Evolutionary conservation across 2,329 filamentous ascomycete species (phyloP), one percentile per base, ranked within the genome.

Genomic region (Tympanopsis confertula): DNA sequence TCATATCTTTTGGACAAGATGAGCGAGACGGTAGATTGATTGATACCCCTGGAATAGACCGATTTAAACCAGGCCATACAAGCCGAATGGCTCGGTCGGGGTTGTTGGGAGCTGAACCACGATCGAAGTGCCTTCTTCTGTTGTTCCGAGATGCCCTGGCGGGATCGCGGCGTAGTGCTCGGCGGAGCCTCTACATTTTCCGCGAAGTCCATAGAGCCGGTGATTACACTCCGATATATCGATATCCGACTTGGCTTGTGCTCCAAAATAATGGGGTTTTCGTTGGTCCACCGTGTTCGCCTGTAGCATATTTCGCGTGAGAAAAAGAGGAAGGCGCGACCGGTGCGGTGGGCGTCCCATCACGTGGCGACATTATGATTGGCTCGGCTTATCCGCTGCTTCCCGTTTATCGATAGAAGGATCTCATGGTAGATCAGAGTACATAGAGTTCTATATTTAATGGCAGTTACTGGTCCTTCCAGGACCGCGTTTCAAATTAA

Each of bases 211-310:
- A 26, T 7, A 26, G n/a, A 10, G 7, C 22, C 7, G 22, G 22
- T n/a, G 22, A 26, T 26, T n/a, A n/a, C n/a, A 26, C 7, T 26
- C 22, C 7, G n/a, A 26, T 10, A 26, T 26, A 26, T 26, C 22
- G 22, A 26, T 10, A 26, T 26, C n/a, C n/a, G 22, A 10, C 7
- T 26, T 7, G 22, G 7, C n/a, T 26, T 26, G 22, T 26, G n/a
- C n/a, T 7, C 7, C 7, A 26, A 26, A 26, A 26, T 26, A 26
- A 26, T 26, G 5, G 55, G 53, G 55, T 55, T 58, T 5, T 42
- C 45, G 2, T 51, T 48, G 2, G 55, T 56, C 5, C 55, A 51
- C 28, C 55, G 50, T 5, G 45, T 49, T 18, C 47, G 47, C 2
- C 50, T 53, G 20, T 54, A n/a, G n/a, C n/a, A n/a, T n/a, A n/a